Evolutionary conservation across 2,329 filamentous ascomycete species (phyloP).

Genomic region (Aspergillus persii): DNA sequence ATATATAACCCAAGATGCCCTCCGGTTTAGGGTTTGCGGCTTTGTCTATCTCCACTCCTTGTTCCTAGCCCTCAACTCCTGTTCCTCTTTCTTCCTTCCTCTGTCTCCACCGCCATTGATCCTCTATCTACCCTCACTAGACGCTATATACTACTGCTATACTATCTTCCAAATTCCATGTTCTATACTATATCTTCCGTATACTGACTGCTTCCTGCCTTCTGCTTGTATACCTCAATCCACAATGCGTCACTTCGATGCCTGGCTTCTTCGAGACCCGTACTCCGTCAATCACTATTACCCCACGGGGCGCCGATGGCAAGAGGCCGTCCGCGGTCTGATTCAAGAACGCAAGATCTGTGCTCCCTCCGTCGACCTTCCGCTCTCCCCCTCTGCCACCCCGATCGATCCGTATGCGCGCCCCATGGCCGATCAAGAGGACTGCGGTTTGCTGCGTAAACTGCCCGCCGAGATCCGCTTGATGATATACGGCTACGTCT

Average conservation of each 20-base stretch:
- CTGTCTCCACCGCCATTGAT: no score
- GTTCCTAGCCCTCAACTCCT: neutral
- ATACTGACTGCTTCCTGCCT: neutral
- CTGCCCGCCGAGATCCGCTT: conserved; percentile 38
- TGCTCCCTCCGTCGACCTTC: conserved; percentile 19
- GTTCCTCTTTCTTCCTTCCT: neutral
- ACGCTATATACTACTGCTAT: no score
- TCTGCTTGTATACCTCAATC: neutral
- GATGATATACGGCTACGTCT: conserved; percentile 39
- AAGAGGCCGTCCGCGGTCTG: conserved; percentile 34
- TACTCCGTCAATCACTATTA: conserved; percentile 43
- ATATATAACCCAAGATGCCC: neutral
- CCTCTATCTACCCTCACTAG: neutral
- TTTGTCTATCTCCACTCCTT: neutral
- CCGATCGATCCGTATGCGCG: conserved; percentile 18
- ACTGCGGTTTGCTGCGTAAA: conserved; percentile 22
- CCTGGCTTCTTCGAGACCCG: conserved; percentile 39
- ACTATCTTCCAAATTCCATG: neutral
- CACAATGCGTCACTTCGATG: conserved; percentile 39
- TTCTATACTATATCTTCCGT: neutral
- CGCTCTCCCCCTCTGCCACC: neutral
- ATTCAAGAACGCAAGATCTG: conserved; percentile 38
- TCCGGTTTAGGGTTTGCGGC: no score
- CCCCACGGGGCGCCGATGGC: conserved; percentile 34
- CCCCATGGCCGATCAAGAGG: conserved; percentile 18